Percentiles rank a stretch among this genome's conserved stretches.
phyloP scores from a whole-genome alignment of 176 grass and related monocot species.

The Oryza officinalis region DNA sequence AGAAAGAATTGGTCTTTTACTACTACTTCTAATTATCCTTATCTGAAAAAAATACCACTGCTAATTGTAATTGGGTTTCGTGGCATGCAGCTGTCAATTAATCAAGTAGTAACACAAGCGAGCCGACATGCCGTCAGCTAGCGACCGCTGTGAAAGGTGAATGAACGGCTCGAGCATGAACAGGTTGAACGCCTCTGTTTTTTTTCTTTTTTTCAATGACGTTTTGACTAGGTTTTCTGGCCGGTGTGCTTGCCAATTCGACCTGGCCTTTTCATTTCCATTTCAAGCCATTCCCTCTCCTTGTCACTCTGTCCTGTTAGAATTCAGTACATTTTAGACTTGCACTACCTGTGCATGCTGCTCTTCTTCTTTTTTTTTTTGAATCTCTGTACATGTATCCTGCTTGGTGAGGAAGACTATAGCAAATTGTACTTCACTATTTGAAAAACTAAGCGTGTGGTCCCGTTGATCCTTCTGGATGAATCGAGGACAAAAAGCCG shows the following conservation, averaged over 20 bases:
- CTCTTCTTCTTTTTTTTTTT: no score
- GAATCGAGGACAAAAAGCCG: not conserved
- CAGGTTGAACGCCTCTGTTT: not conserved
- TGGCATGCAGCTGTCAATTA: not conserved
- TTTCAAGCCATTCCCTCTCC: not conserved
- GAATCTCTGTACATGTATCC: no score
- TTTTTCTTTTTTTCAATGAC: not conserved
- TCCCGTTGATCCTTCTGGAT: not conserved
- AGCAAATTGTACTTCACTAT: not conserved
- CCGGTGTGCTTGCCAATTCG: not conserved
- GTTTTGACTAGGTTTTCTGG: conserved; percentile 19
- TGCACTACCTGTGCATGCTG: not conserved
- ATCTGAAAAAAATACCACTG: not conserved
- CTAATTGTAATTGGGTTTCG: not conserved
- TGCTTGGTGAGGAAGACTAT: not conserved
- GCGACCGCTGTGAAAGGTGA: conserved; percentile 18
- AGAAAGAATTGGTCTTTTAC: conserved; percentile 16
- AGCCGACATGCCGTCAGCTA: conserved; percentile 15
- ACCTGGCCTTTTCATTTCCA: not conserved
- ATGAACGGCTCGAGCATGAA: not conserved
- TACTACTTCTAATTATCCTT: not conserved
- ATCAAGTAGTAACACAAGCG: not conserved
- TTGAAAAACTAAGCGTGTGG: not conserved
- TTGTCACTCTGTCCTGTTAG: not conserved
- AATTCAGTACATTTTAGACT: not conserved